A percentile compares a stretch with the other conserved stretches of the same genome.
Conservation (phyloP, 345 rosid species). For the Luvunga scandens region DNA sequence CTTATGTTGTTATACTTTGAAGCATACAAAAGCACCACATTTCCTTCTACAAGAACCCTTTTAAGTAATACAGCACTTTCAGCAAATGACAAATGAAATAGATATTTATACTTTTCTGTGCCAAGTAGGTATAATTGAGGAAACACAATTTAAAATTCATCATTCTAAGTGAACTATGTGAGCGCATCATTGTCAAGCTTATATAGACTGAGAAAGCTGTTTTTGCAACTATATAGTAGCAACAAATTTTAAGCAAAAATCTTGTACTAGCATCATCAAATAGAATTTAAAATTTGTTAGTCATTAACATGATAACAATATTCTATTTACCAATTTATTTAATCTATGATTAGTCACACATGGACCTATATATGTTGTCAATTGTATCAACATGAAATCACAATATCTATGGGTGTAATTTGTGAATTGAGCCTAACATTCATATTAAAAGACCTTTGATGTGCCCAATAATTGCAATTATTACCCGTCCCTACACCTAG, state of each 20-base stretch:
- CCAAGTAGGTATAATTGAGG: background rate
- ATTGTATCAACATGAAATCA: background rate
- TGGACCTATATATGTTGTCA: background rate
- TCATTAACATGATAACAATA: background rate
- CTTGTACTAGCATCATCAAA: background rate
- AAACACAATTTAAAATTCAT: background rate
- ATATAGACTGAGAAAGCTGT: background rate
- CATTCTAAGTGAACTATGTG: background rate
- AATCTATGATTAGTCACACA: background rate
- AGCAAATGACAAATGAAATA: background rate
- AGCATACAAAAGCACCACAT: slow-evolving; percentile 81
- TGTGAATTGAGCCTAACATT: background rate
- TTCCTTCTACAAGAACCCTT: slow-evolving; percentile 61
- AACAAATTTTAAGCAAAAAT: background rate
- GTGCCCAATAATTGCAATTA: slow-evolving; percentile 68
- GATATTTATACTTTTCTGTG: background rate
- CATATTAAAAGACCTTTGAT: slow-evolving; percentile 61
- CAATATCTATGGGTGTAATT: background rate
- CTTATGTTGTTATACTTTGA: slow-evolving; percentile 63
- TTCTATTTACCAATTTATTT: background rate
- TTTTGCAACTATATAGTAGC: background rate
- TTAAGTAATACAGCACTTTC: slow-evolving; percentile 2
- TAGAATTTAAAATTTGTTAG: background rate
- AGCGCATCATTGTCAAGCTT: background rate
- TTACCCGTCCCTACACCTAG: slow-evolving; percentile 30